These are phyloP conservation scores for Fistulifera solaris DNA, from an alignment of 108 stramenopile species.

Conservation along the genomic window DNA sequence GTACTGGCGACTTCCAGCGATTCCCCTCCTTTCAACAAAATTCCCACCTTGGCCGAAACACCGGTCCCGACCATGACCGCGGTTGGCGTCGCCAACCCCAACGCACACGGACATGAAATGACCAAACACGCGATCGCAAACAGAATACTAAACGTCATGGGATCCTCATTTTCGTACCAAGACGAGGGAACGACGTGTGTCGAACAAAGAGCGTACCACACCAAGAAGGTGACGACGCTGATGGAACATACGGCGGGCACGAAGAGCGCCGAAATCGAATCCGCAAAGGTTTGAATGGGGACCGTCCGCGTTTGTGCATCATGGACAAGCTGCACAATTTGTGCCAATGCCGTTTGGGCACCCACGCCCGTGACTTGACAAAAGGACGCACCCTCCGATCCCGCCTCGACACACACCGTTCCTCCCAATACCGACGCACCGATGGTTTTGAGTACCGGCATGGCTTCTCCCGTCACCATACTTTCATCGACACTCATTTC, in stretches of 20 bases:
- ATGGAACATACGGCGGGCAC: constrained; percentile 70
- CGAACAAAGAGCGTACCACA: constrained; percentile 49
- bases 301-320: constrained; percentile 89
- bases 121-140: constrained; percentile 87
- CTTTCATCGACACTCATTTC: constrained; percentile 79
- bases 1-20: constrained; percentile 82
- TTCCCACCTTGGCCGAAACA: constrained; percentile 87
- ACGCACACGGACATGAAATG: constrained; percentile 94
- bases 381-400: constrained; percentile 9
- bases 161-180: constrained; percentile 29
- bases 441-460: constrained; percentile 67
- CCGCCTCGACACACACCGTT: constrained; percentile 39
- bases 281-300: constrained; percentile 84
- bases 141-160: constrained; percentile 30
- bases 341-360: constrained; percentile 55
- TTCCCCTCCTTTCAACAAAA: constrained; percentile 96
- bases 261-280: constrained; percentile 87
- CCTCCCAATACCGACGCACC: constrained; percentile 62
- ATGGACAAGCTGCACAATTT: constrained; percentile 87
- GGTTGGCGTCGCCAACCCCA: constrained; percentile 93
- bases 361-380: constrained; percentile 79
- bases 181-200: constrained; percentile 18
- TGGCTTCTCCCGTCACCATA: constrained; percentile 89
- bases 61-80: constrained; percentile 91
- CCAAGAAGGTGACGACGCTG: constrained; percentile 55